phyloP scores from a whole-genome alignment of 345 rosid genomes.

The Rubroshorea leprosula region DNA sequence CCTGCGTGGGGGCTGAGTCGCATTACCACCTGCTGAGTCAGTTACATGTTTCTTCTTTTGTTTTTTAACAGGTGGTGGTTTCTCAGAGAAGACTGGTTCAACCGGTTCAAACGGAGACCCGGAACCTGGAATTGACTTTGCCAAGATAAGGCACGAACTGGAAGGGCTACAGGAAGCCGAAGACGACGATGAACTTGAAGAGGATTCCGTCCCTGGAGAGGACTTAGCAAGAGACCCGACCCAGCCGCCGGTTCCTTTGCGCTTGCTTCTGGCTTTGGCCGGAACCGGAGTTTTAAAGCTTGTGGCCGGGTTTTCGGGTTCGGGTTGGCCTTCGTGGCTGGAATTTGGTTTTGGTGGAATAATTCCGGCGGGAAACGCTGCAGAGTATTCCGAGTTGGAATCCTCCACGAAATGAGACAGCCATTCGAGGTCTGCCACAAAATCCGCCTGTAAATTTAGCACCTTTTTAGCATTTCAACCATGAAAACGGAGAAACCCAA shows the following conservation, averaged over 20 bases:
- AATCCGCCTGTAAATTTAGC: conserved; percentile 49
- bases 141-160: conserved; percentile 22
- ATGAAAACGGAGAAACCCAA: neutral
- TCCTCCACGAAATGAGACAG: conserved; percentile 82
- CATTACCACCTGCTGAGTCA: conserved; percentile 9
- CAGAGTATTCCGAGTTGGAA: conserved; percentile 53
- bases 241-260: conserved; percentile 47
- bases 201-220: conserved; percentile 41
- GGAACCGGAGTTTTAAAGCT: conserved; percentile 46
- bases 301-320: conserved; percentile 19
- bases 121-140: conserved; percentile 10
- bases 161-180: conserved; percentile 27
- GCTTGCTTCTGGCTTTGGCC: conserved; percentile 82
- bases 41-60: conserved; percentile 26
- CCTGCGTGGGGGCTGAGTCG: conserved; percentile 36
- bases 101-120: conserved; percentile 13
- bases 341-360: conserved; percentile 25
- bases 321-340: conserved; percentile 17
- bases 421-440: conserved; percentile 75
- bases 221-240: conserved; percentile 54
- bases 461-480: conserved; percentile 15
- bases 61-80: conserved; percentile 27
- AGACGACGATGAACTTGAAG: conserved; percentile 40
- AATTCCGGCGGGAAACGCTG: conserved; percentile 37
- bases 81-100: conserved; percentile 15